Base-by-base conservation (phyloP, 2,329 filamentous ascomycete genomes). In the Xylaria sp. region DNA sequence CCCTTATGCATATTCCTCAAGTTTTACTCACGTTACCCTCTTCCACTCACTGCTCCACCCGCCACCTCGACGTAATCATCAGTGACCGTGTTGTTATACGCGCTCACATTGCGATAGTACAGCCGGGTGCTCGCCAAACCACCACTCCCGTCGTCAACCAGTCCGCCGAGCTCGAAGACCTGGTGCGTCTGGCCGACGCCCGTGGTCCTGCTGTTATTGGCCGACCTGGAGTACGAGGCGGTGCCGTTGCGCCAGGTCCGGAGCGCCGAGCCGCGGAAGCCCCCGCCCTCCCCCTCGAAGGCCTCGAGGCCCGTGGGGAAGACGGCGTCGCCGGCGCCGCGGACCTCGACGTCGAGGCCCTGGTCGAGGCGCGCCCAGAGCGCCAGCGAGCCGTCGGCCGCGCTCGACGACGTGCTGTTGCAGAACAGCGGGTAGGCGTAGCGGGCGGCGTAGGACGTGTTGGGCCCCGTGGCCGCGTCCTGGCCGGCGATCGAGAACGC, bases 381-480 rank as follows among this genome's bases (percentile, higher is more conserved):
- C n/a, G 74, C 76, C 48, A 80, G 70, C 59, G 80, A 76, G 13
- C 76, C 76, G 21, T 74, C 67, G 2, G 74, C 48, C 21, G 76
- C 65, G 11, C 74, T 66, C 13, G 69, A 66, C 50, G 79, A 80
- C 1, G 78, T 78, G 16, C 78, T 80, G 62, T 82, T 82, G 44
- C 82, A 82, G 61, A 74, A 78, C 1, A 90, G 69, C 0, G 87
- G 87, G 63, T 88, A 91, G 7, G 69, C 70, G 66, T 86, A 88
- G 4, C 64, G 63, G 4, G 67, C 57, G 19, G 63, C 57, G 65
- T 78, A 78, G 17, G 55, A 74, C 21, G 54, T 53, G 3, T 48
- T 55, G 1, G 59, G 59, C 2, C 67, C 56, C 57, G 72, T 61
- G 0, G 69, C 69, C 29, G 65, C 61, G 43, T 81, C 79, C 1